A percentile compares a stretch with the other conserved stretches of the same genome.
Conservation (phyloP, 2,329 filamentous ascomycete genomes). For the Simplicillium aogashimaense region DNA sequence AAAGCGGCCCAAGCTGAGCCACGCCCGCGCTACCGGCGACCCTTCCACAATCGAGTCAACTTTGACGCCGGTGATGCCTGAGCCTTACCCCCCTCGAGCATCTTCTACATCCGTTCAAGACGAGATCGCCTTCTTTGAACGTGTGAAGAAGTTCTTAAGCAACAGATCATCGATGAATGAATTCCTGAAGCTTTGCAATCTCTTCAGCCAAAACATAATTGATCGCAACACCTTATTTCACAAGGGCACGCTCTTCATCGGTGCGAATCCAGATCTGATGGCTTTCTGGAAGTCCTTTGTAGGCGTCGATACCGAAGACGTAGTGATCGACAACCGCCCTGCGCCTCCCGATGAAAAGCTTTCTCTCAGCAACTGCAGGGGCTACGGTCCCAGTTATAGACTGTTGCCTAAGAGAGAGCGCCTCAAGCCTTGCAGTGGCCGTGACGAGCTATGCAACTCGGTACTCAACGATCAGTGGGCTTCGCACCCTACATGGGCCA, state of each 20-base stretch:
- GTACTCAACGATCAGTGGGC: slow-evolving; percentile 98
- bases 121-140: slow-evolving; percentile 88
- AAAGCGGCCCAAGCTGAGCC: slow-evolving; percentile 67
- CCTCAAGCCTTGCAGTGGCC: slow-evolving; percentile 83
- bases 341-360: slow-evolving; percentile 69
- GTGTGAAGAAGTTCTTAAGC: slow-evolving; percentile 89
- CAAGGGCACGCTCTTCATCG: slow-evolving; percentile 78
- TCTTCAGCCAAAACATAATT: slow-evolving; percentile 89
- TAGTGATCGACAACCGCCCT: slow-evolving; percentile 68
- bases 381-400: slow-evolving; percentile 91
- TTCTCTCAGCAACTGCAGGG: slow-evolving; percentile 90
- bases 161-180: slow-evolving; percentile 91
- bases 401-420: slow-evolving; percentile 84
- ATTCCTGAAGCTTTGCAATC: slow-evolving; percentile 92
- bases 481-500: slow-evolving; percentile 97
- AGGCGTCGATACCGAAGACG: slow-evolving; percentile 65
- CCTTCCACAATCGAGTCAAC: slow-evolving; percentile 69
- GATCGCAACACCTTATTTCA: slow-evolving; percentile 74
- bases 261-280: slow-evolving; percentile 81
- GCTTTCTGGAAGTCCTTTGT: slow-evolving; percentile 81
- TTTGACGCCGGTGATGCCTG: slow-evolving; percentile 77
- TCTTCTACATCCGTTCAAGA: slow-evolving; percentile 68
- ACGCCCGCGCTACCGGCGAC: slow-evolving; percentile 51
- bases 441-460: slow-evolving; percentile 86
- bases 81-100: slow-evolving; percentile 70